Evolutionary conservation across 2,329 filamentous ascomycete genomes (phyloP), one percentile per base, ranked within the genome.

Genomic region (Fusarium stilboides): DNA sequence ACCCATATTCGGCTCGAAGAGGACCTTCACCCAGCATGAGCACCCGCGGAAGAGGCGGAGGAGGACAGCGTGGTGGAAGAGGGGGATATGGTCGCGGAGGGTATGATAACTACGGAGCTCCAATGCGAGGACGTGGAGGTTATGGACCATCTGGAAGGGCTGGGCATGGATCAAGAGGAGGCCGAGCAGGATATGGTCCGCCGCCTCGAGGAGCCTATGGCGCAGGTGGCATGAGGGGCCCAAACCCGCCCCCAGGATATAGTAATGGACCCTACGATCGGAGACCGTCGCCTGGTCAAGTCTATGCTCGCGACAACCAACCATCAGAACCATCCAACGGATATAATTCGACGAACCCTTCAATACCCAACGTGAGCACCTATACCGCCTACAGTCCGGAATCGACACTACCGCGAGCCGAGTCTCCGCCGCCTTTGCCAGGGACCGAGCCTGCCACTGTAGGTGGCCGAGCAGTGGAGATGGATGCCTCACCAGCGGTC

Each of bases 381-480:
- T 87, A 84, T 55, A 79, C 81, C 37, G 75, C 82, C 6, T 87
- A 86, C 68, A 80, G 80, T 56, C 78, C 81, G 3, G 79, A 83
- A n/a, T 76, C 78, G 19, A 76, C 80, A 49, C 77, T 90, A 22
- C 87, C 89, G 3, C 84, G 88, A 66, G 89, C 88, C 12, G 89
- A 90, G 71, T 90, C 88, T 3, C 88, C 89, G 10, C 89, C 90
- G 17, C 90, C 90, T 8, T 77, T 91, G 20, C 84, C 86, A 5
- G 83, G 81, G 39, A 76, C 80, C 45, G 79, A 82, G 42, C 75
- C 81, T 59, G 70, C 78, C 46, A 68, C 74, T n/a, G 71, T 77
- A 34, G 78, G 89, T 14, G 89, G 89, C 12, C 90, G 91, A 74
- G 89, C 91, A 4, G 87, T 94, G 54, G 94, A 96, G 77, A 94